Conservation (phyloP, 345 rosid genomes). For the Garcia nutans region DNA sequence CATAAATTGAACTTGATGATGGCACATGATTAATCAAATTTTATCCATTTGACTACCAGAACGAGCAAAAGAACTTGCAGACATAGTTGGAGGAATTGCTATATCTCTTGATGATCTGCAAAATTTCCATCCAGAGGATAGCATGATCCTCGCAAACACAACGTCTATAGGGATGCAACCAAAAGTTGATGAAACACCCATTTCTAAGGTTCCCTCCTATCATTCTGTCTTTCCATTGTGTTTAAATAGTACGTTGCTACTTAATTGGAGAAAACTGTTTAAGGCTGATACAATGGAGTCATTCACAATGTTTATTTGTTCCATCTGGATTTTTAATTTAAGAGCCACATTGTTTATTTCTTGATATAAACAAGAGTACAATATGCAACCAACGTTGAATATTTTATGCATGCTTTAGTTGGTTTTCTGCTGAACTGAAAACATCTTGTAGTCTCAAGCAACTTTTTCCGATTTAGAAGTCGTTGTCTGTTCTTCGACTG, state of each 20-base stretch:
- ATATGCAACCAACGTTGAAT: background rate
- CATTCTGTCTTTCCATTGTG: background rate
- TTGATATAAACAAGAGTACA: background rate
- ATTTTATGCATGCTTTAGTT: background rate
- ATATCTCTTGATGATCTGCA: constrained; percentile 67
- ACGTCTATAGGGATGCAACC: constrained; percentile 98
- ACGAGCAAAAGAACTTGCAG: constrained; percentile 72
- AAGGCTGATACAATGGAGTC: background rate
- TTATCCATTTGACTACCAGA: constrained; percentile 41
- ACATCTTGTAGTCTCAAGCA: background rate
- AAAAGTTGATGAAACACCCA: constrained; percentile 75
- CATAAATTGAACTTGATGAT: constrained; percentile 9
- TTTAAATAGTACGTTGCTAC: background rate
- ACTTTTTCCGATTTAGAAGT: background rate
- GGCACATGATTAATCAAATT: constrained; percentile 14
- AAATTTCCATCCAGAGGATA: constrained; percentile 63
- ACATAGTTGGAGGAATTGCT: constrained; percentile 72
- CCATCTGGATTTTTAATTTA: background rate
- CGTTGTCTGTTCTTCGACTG: background rate
- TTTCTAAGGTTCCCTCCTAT: constrained; percentile 58
- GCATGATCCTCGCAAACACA: constrained; percentile 88
- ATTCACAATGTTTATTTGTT: background rate
- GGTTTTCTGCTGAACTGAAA: background rate
- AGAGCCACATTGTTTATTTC: background rate
- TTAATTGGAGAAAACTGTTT: background rate